A percentile compares a stretch with the other conserved stretches of the same genome.
phyloP scores from a whole-genome alignment of 169 alveolate species.

The Eimeria falciformis region DNA sequence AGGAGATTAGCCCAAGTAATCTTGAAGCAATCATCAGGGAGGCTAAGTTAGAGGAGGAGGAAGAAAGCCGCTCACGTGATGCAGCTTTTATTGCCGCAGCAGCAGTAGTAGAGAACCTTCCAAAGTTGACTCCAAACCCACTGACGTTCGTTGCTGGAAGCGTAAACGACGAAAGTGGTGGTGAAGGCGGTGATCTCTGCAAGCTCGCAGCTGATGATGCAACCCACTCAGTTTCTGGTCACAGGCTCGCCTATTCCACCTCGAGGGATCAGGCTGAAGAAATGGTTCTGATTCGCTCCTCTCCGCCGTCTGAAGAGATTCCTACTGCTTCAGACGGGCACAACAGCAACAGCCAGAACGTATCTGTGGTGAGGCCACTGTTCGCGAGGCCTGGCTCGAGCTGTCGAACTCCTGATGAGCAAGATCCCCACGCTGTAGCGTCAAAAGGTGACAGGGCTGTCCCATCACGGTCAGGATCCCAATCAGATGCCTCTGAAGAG shows the following conservation, averaged over 20 bases:
- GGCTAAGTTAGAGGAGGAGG: constrained; percentile 60
- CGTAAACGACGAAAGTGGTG: neutral
- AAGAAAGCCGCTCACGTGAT: constrained; percentile 22
- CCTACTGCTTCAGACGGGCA: constrained; percentile 11
- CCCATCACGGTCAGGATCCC: neutral
- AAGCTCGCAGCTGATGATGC: neutral
- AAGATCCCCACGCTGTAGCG: no score
- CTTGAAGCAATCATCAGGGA: constrained; percentile 34
- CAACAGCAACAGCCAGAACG: neutral
- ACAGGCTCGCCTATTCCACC: neutral
- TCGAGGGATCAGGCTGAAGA: neutral
- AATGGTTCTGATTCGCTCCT: neutral
- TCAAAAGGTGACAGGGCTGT: no score
- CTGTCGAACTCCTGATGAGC: no score
- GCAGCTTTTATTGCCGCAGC: constrained; percentile 19
- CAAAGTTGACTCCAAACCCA: neutral
- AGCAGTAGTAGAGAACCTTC: constrained; percentile 16
- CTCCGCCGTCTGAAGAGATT: neutral
- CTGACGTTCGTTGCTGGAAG: neutral
- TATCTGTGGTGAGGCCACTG: no score
- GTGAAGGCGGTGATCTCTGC: neutral
- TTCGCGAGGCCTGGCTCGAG: no score
- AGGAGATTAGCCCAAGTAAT: neutral
- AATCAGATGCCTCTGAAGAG: neutral
- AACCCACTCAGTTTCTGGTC: neutral